A percentile compares a stretch with the other conserved stretches of the same genome.
Conservation (phyloP, 2,329 filamentous ascomycete species). For the Curvularia sp. region DNA sequence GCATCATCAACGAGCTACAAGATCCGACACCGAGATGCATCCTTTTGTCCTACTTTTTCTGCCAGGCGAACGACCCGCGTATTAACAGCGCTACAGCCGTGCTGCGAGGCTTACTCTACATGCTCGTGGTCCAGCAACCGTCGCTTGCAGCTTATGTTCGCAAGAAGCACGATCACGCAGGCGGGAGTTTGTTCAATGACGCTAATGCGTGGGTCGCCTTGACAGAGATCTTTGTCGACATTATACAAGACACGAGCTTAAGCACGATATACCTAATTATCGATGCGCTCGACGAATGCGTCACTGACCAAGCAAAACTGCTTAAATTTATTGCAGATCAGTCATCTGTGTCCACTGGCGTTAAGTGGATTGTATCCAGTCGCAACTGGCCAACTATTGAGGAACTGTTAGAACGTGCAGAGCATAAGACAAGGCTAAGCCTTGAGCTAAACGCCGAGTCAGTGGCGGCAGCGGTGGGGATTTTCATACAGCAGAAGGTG, state of each 20-base stretch:
- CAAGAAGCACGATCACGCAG: constrained; percentile 37
- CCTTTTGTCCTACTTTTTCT: constrained; percentile 47
- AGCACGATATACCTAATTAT: constrained; percentile 16
- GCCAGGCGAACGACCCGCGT: constrained; percentile 42
- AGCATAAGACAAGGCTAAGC: constrained; percentile 35
- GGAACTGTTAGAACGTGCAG: constrained; percentile 31
- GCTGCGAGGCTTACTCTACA: constrained; percentile 54
- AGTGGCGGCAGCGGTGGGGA: constrained; percentile 46
- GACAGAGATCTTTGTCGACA: constrained; percentile 48
- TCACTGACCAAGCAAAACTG: background rate
- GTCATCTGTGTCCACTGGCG: constrained; percentile 12
- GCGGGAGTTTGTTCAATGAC: constrained; percentile 34
- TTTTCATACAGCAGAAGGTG: constrained; percentile 52
- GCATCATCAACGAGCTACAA: constrained; percentile 2
- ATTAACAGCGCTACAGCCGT: constrained; percentile 53
- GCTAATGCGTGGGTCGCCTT: constrained; percentile 36
- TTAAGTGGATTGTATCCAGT: constrained; percentile 29
- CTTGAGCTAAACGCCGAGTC: constrained; percentile 49
- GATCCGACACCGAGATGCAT: background rate
- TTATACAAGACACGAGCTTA: constrained; percentile 49
- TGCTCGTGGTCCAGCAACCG: constrained; percentile 48
- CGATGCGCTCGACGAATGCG: constrained; percentile 27
- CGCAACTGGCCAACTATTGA: constrained; percentile 44
- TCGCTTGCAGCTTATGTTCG: constrained; percentile 32
- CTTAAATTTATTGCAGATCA: constrained; percentile 1